Percentiles rank a stretch among this genome's conserved stretches.
phyloP scores from a whole-genome alignment of 2,329 filamentous ascomycete species.

The Colletotrichum abscissum region DNA sequence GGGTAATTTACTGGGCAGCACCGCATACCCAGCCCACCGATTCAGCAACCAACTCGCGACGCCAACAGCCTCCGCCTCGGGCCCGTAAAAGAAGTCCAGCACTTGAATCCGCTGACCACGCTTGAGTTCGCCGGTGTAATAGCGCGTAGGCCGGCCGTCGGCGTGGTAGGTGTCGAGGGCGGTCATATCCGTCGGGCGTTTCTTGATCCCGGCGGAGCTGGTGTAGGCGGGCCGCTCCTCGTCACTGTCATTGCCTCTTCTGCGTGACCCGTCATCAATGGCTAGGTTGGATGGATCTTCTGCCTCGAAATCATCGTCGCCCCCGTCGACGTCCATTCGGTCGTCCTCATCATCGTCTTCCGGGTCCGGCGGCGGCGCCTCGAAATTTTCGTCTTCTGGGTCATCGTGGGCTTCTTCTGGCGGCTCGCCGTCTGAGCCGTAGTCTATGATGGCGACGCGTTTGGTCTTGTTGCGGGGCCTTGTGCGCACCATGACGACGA shows the following conservation, averaged over 20 bases:
- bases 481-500: slow-evolving; percentile 20
- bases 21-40: slow-evolving; percentile 47
- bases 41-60: slow-evolving; percentile 37
- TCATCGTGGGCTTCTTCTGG: slow-evolving; percentile 34
- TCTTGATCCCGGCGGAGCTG: slow-evolving; percentile 39
- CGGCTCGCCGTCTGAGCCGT: slow-evolving; percentile 27
- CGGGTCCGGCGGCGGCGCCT: slow-evolving; percentile 35
- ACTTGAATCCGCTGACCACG: slow-evolving; percentile 38
- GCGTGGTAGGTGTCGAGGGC: slow-evolving; percentile 33
- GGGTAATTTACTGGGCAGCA: slow-evolving; percentile 39
- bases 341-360: slow-evolving; percentile 43
- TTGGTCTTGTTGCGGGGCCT: slow-evolving; percentile 28
- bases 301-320: slow-evolving; percentile 45
- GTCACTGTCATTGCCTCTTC: slow-evolving; percentile 37
- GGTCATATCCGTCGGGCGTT: slow-evolving; percentile 20
- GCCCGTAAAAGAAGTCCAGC: slow-evolving; percentile 41
- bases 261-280: slow-evolving; percentile 4
- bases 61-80: slow-evolving; percentile 36
- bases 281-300: slow-evolving; percentile 45
- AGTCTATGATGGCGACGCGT: slow-evolving; percentile 20
- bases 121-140: slow-evolving; percentile 51
- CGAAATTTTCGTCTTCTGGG: slow-evolving; percentile 38
- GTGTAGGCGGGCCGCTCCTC: slow-evolving; percentile 42
- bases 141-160: slow-evolving; percentile 41
- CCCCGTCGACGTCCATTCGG: slow-evolving; percentile 43